Conservation (phyloP, 2,329 filamentous ascomycete species). For the Stagonosporopsis rhizophila region DNA sequence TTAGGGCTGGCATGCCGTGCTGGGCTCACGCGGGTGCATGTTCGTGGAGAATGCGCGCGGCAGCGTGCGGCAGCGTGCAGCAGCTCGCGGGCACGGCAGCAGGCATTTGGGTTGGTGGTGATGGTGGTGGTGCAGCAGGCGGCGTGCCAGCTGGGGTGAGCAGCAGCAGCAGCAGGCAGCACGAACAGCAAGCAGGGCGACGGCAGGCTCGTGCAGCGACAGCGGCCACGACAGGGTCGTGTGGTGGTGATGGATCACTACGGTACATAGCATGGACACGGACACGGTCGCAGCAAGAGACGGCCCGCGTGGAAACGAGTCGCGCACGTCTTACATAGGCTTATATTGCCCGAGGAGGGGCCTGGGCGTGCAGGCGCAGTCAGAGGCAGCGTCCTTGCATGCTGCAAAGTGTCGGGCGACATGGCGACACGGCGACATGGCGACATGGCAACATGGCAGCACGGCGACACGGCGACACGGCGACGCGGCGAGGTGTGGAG, state of each 20-base stretch:
- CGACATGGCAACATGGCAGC: background rate
- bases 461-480: background rate
- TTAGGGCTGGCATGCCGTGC: conserved; percentile 1
- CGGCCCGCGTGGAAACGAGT: conserved; percentile 28
- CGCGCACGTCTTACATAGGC: conserved; percentile 15
- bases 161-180: background rate
- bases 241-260: conserved; percentile 7
- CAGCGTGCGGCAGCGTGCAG: conserved; percentile 8
- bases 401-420: background rate
- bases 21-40: conserved; percentile 13
- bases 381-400: conserved; percentile 17
- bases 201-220: conserved; percentile 29
- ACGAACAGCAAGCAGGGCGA: conserved; percentile 1
- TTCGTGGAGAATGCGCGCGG: conserved; percentile 3
- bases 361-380: background rate
- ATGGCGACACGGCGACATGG: background rate
- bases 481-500: too few species aligned
- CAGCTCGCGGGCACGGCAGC: background rate
- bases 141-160: too few species aligned
- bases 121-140: background rate
- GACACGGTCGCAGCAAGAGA: conserved; percentile 19
- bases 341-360: conserved; percentile 30
- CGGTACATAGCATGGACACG: background rate
- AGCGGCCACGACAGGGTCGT: conserved; percentile 13
- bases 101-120: background rate